phyloP scores from a whole-genome alignment of 2,329 filamentous ascomycete genomes.

The Alternaria triticina region DNA sequence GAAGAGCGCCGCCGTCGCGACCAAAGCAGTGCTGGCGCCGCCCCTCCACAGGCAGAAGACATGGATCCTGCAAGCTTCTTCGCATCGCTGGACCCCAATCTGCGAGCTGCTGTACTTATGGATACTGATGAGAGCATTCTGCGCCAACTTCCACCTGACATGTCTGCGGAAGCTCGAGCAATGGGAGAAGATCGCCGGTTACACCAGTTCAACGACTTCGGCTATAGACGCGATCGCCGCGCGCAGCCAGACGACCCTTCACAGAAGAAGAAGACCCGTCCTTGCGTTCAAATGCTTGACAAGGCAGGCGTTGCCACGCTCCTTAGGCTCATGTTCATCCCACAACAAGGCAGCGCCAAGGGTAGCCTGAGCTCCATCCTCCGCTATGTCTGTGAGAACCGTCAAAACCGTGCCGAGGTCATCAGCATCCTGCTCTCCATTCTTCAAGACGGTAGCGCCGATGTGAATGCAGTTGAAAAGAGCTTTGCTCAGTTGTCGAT shows the following conservation, averaged over 20 bases:
- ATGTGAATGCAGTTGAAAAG: constrained; percentile 90
- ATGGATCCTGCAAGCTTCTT: constrained; percentile 95
- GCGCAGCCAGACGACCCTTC: constrained; percentile 53
- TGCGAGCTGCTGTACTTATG: constrained; percentile 85
- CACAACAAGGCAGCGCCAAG: constrained; percentile 85
- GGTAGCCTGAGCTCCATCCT: constrained; percentile 85
- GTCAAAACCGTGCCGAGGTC: constrained; percentile 93
- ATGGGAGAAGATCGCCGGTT: constrained; percentile 64
- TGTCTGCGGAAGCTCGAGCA: constrained; percentile 84
- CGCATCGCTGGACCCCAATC: constrained; percentile 81
- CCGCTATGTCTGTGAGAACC: constrained; percentile 90
- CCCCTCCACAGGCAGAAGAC: constrained; percentile 62
- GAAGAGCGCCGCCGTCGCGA: constrained; percentile 77
- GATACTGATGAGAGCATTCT: constrained; percentile 91
- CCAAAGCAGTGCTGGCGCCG: constrained; percentile 56
- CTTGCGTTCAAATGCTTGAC: constrained; percentile 95
- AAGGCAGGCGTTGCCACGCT: constrained; percentile 95
- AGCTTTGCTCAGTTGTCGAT: constrained; percentile 94
- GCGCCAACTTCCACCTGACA: constrained; percentile 80
- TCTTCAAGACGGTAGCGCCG: constrained; percentile 91
- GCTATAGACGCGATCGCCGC: constrained; percentile 43
- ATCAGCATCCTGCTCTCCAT: constrained; percentile 92
- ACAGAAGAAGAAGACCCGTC: constrained; percentile 72
- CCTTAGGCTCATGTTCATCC: constrained; percentile 97
- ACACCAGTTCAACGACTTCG: constrained; percentile 58